Conservation (phyloP, 108 stramenopile genomes). For the Mediolabrus comicus region DNA sequence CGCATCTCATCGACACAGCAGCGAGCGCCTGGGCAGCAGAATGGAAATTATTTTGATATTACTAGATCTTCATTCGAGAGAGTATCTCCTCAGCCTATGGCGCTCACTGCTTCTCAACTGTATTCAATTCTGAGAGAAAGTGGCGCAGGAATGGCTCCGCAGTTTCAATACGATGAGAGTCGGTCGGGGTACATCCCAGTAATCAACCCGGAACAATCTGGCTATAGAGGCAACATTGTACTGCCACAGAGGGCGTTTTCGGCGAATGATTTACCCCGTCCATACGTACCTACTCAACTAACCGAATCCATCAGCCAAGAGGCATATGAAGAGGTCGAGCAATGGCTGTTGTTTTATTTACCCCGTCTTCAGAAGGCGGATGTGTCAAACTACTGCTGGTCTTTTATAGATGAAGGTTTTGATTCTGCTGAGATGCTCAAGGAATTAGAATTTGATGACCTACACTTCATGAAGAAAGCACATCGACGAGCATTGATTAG, state of each 20-base stretch:
- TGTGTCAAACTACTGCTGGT: constrained; percentile 11
- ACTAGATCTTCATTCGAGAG: constrained; percentile 7
- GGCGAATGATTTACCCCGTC: neutral
- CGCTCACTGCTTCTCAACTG: neutral
- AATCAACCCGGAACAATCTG: neutral
- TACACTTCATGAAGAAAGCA: constrained; percentile 45
- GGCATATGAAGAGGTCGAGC: neutral
- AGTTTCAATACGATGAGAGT: neutral
- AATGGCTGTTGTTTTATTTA: constrained; percentile 27
- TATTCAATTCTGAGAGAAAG: neutral
- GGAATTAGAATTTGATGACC: constrained; percentile 21
- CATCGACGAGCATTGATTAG: constrained; percentile 25
- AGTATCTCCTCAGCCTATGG: constrained; percentile 7
- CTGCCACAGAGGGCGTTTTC: neutral
- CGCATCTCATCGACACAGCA: neutral
- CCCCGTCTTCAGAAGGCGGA: constrained; percentile 31
- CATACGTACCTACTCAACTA: neutral
- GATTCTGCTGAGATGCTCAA: constrained; percentile 39
- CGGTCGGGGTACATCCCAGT: neutral
- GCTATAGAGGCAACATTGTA: neutral
- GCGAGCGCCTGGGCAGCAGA: neutral
- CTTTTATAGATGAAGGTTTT: constrained; percentile 39
- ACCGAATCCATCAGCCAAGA: constrained; percentile 3
- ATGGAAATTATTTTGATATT: constrained; percentile 14
- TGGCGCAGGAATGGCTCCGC: neutral